Base-by-base conservation (phyloP, 305 asterid species). In the Stenogyne calaminthoides region DNA sequence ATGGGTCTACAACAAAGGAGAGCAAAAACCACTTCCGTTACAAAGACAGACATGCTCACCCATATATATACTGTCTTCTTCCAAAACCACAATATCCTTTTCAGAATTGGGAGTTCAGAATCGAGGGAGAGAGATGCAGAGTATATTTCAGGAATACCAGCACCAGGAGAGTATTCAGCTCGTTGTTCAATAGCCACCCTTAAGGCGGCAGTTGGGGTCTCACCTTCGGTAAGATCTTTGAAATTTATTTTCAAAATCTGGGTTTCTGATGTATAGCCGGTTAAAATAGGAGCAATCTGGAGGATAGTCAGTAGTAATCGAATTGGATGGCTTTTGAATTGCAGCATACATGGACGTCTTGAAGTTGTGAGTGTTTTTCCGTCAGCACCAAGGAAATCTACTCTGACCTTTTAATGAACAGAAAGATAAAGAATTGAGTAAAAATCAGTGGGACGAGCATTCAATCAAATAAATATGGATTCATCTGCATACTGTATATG, bases 91-190 rank as follows among this genome's bases (percentile, higher is more conserved):
- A 88, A 5, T 22, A 84, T 57, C 77, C 83, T 85, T 78, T 82
- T 87, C 64, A 81, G 73, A 2, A 92, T 73, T 39, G 98, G 98
- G 69, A 85, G 99, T 70, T 92, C 88, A 5, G 98, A 90, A 66
- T 90, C 94, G 44, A 92, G 84, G 19, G 49, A 64, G 37, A 92
- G 73, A 77, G 85, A 85, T 11, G 98, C 94, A 44, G 76, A 27
- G 72, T 95, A 95, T 51, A 95, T 86, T 79, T 92, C 98, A 27
- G 97, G 99, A 68, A 92, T 81, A 65, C 98, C 99, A 65, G 85
- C 89, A 69, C 96, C 96, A 1, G 84, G 85, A 16, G 70, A 78
- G 75, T 78, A 90, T 79, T 92, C 88, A 60, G 99, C 99, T 64
- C 97, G 85, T 57, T 84, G 97, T 81, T 92, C 99, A 16, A 92